Base-by-base conservation (phyloP, 169 alveolate genomes). In the Amoebophrya sp. region DNA sequence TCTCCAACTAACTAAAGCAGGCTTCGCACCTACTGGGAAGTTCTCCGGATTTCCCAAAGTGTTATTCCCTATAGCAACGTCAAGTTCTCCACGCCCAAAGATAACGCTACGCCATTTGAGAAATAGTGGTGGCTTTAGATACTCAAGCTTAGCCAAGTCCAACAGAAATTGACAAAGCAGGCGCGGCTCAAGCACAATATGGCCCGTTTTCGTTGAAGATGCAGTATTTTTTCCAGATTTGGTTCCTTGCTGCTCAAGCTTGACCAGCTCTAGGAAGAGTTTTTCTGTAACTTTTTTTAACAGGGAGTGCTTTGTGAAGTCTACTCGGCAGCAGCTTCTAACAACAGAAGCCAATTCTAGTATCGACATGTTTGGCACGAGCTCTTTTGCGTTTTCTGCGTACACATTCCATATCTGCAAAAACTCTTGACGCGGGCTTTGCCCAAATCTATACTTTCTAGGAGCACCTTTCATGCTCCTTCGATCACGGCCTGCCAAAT, bases 221-320 rank as follows among this genome's bases (percentile, higher is more conserved):
- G n/a, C n/a, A n/a, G n/a, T n/a, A n/a, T n/a, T n/a, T n/a, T n/a
- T n/a, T n/a, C n/a, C n/a, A n/a, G n/a, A n/a, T n/a, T n/a, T n/a
- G n/a, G n/a, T n/a, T n/a, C n/a, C n/a, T n/a, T n/a, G n/a, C n/a
- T n/a, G n/a, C n/a, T n/a, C n/a, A n/a, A n/a, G n/a, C n/a, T n/a
- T n/a, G n/a, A n/a, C n/a, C n/a, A n/a, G n/a, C n/a, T n/a, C n/a
- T n/a, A n/a, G n/a, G n/a, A n/a, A 65, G 36, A 26, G 36, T 10
- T 36, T 29, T 1, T 65, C 83, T 10, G 36, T 26, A 10, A 65
- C 26, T 10, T 36, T 29, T 36, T 65, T 65, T 10, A 65, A 18
- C 83, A 65, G 83, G 3, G 83, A 65, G 83, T 65, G 83, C 83
- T 65, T 65, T 18, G 83, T 65, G 83, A 65, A 65, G n/a, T 36